These are phyloP conservation scores for Tetrastigma voinierianum DNA, from an alignment of 164 flowering plant genomes.

Conservation along the genomic window DNA sequence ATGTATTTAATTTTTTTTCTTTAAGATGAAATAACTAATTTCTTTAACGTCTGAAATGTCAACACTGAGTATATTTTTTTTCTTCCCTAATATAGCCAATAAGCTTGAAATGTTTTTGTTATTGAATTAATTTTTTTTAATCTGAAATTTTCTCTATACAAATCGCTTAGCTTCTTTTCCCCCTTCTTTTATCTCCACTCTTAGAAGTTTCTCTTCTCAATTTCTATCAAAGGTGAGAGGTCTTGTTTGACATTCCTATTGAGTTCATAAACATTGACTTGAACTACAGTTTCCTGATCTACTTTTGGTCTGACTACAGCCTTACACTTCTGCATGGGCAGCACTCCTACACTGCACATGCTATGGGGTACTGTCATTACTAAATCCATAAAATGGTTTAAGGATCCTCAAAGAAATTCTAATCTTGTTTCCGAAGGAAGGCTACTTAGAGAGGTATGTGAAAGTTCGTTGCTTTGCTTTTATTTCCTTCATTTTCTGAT, in stretches of 20 bases:
- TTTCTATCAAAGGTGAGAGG: background rate
- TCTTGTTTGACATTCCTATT: background rate
- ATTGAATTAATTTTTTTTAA: too few relatives aligned
- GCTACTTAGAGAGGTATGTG: conserved; percentile 65
- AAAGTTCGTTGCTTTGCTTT: background rate
- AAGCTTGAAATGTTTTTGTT: too few relatives aligned
- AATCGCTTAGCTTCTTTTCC: background rate
- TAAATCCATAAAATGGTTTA: conserved; percentile 83
- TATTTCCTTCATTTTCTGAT: too few relatives aligned
- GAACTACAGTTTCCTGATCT: background rate
- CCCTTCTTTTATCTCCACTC: background rate
- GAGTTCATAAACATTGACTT: background rate
- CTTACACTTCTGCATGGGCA: conserved; percentile 91
- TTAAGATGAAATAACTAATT: too few relatives aligned
- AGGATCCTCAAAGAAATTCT: conserved; percentile 64
- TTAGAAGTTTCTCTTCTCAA: background rate
- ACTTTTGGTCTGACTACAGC: conserved; percentile 45
- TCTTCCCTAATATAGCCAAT: too few relatives aligned
- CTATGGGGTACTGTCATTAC: conserved; percentile 86
- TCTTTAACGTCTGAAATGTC: too few relatives aligned
- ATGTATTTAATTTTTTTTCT: too few relatives aligned
- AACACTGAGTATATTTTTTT: too few relatives aligned
- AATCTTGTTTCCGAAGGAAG: conserved; percentile 49
- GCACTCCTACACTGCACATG: conserved; percentile 96
- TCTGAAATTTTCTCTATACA: too few relatives aligned